Conservation (phyloP, 202 grass and related monocot species). For the Panicum virgatum region DNA sequence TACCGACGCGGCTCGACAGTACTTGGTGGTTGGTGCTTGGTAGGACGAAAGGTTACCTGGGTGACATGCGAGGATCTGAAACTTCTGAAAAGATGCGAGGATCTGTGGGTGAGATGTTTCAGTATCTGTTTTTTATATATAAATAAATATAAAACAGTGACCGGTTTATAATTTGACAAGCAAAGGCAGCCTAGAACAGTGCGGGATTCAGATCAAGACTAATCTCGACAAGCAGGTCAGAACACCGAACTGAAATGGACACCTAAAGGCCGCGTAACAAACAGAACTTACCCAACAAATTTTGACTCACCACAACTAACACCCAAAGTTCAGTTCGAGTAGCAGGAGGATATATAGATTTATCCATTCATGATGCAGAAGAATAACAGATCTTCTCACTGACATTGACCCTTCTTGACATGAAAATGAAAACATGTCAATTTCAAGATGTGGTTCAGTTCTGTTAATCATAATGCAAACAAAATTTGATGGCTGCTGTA, state of each 20-base stretch:
- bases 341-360: too few species aligned
- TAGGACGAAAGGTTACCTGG: neutral
- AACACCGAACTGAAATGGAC: neutral
- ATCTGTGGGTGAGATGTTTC: slow-evolving; percentile 17
- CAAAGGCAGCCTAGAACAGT: neutral
- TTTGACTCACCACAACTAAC: too few species aligned
- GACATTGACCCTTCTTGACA: too few species aligned
- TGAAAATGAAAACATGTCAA: too few species aligned
- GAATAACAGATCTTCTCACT: too few species aligned
- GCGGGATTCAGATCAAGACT: neutral
- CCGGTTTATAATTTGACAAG: neutral
- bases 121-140: neutral
- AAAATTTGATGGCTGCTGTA: too few species aligned
- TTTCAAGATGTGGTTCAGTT: too few species aligned
- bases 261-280: too few species aligned
- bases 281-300: too few species aligned
- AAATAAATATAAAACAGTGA: neutral
- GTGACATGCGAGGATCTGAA: neutral
- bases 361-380: too few species aligned
- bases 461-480: too few species aligned
- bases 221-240: neutral
- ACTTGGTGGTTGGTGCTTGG: slow-evolving; percentile 15
- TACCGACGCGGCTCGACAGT: slow-evolving; percentile 18
- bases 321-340: too few species aligned
- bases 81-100: neutral